Percentiles rank a stretch among this genome's conserved stretches.
phyloP scores from a whole-genome alignment of 768 basidiomycete genomes.

The Hortiboletus flavorubellus region DNA sequence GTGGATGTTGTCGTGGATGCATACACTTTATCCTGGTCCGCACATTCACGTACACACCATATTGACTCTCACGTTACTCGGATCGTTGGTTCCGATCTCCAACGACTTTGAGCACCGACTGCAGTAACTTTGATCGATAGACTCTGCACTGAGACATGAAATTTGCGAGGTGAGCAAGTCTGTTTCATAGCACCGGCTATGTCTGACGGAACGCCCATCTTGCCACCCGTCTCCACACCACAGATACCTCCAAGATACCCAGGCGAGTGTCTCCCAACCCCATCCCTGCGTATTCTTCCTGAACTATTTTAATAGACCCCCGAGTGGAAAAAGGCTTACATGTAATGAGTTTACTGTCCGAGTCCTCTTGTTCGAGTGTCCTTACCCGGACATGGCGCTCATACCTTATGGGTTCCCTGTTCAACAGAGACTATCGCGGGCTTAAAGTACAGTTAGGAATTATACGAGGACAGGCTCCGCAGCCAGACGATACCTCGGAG shows the following conservation, averaged over 20 bases:
- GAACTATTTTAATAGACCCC: constrained; percentile 45
- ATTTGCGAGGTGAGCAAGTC: constrained; percentile 48
- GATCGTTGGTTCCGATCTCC: background rate
- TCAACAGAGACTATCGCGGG: constrained; percentile 62
- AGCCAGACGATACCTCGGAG: constrained; percentile 19
- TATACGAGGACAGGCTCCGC: constrained; percentile 37
- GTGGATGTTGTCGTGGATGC: background rate
- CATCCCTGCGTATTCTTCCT: background rate
- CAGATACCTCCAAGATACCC: constrained; percentile 68
- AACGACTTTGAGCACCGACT: background rate
- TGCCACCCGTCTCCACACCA: background rate
- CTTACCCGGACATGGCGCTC: background rate
- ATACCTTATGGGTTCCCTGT: background rate
- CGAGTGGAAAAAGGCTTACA: constrained; percentile 45
- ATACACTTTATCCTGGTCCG: background rate
- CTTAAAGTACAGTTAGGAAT: constrained; percentile 70
- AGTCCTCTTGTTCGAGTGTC: background rate
- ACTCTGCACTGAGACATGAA: constrained; percentile 41
- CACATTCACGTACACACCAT: background rate
- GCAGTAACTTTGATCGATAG: background rate
- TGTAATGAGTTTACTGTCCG: constrained; percentile 8
- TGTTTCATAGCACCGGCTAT: background rate
- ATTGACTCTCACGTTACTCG: background rate
- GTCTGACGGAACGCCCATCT: background rate
- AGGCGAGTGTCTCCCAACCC: constrained; percentile 37